Evolutionary conservation across 2,329 filamentous ascomycete species (phyloP).

Genomic region (Ascocoryne sarcoides): DNA sequence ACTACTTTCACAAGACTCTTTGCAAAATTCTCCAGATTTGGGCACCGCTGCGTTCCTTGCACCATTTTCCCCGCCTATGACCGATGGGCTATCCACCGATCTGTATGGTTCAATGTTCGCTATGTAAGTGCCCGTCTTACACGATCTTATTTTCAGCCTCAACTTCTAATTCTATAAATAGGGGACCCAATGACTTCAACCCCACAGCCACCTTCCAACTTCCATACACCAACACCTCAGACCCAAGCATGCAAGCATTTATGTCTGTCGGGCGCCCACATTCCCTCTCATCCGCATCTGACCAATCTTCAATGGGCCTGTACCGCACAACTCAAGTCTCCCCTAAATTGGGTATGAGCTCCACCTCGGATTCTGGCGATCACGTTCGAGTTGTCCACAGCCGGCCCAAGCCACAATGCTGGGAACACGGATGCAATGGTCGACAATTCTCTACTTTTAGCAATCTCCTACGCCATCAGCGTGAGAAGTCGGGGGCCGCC

Average conservation of each 20-base stretch:
- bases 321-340: conserved; percentile 27
- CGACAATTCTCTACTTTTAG: conserved; percentile 94
- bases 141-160: not conserved
- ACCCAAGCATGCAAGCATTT: conserved; percentile 21
- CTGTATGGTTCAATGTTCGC: conserved; percentile 26
- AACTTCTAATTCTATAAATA: conserved; percentile 6
- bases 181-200: conserved; percentile 22
- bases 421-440: conserved; percentile 95
- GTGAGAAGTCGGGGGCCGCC: conserved; percentile 88
- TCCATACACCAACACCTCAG: conserved; percentile 20
- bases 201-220: conserved; percentile 20
- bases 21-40: conserved; percentile 21
- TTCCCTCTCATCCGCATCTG: conserved; percentile 22
- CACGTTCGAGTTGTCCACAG: conserved; percentile 64
- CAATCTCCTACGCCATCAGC: conserved; percentile 84
- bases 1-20: conserved; percentile 22
- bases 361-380: conserved; percentile 32
- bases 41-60: conserved; percentile 23
- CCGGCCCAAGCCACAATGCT: conserved; percentile 89
- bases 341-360: conserved; percentile 34
- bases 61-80: conserved; percentile 22
- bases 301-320: conserved; percentile 17
- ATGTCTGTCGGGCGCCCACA: conserved; percentile 22
- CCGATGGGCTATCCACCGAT: conserved; percentile 18
- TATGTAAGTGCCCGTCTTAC: conserved; percentile 18